phyloP scores from a whole-genome alignment of 2,329 filamentous ascomycete species.

The Hymenoscyphus occultus region DNA sequence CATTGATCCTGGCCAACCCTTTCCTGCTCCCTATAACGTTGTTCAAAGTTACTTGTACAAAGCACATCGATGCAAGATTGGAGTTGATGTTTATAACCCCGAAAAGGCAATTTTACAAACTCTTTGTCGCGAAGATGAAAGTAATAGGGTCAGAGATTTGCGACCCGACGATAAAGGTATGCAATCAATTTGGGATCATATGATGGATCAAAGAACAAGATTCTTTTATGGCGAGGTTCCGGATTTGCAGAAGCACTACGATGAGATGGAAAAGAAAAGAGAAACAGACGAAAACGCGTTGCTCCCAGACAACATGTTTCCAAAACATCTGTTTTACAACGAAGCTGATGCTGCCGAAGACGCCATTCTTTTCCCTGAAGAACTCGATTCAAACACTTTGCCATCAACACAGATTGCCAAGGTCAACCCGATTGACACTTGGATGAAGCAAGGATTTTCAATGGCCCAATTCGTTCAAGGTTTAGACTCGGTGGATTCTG shows the following conservation, averaged over 20 bases:
- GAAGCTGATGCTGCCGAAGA: constrained; percentile 43
- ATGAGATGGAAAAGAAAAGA: neutral
- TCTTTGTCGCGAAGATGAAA: constrained; percentile 37
- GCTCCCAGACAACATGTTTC: constrained; percentile 14
- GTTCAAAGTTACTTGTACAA: constrained; percentile 39
- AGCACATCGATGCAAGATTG: constrained; percentile 36
- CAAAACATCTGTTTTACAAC: constrained; percentile 37
- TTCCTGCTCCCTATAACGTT: constrained; percentile 33
- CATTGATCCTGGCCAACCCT: constrained; percentile 36
- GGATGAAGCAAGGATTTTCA: constrained; percentile 18
- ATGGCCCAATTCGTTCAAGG: constrained; percentile 17
- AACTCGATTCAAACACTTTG: constrained; percentile 18
- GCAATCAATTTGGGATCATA: constrained; percentile 37
- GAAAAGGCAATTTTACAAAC: constrained; percentile 39
- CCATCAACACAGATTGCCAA: constrained; percentile 13
- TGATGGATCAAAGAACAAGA: constrained; percentile 24
- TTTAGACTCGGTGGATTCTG: constrained; percentile 3
- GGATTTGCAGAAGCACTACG: neutral
- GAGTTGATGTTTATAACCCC: constrained; percentile 36
- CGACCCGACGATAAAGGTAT: constrained; percentile 36
- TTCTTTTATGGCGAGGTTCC: constrained; percentile 13
- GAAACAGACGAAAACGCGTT: neutral
- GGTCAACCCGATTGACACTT: constrained; percentile 15
- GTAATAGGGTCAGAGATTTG: constrained; percentile 38
- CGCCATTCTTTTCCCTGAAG: constrained; percentile 41